Base-by-base conservation (phyloP, 495 filamentous ascomycete species). In the Rusavskia elegans region DNA sequence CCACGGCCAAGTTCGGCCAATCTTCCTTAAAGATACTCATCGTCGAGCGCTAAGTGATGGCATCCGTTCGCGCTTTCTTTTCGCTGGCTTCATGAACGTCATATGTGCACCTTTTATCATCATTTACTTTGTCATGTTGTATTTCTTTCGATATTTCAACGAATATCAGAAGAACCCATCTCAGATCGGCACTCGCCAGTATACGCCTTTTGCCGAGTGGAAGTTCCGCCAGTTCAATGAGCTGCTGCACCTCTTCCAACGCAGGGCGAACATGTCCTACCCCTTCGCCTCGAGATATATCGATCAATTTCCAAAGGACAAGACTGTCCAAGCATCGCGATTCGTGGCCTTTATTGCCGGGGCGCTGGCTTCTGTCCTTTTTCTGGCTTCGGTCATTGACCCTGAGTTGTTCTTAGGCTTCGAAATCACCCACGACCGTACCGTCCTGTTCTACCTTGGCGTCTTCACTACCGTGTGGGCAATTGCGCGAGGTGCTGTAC, bases 181-280 rank as follows among this genome's bases (percentile, higher is more conserved):
- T 0, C 76, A 87, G 48, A 76, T 88, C 35, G 83, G 84, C 16
- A 83, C 86, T 21, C 81, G 92, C 14, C 82, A 85, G 58, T 98
- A 95, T 59, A 96, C 89, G 2, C 86, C 89, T 2, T 76, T 95
- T 46, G 92, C 93, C 2, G 85, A 93, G 63, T 97, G 92, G 93
- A 96, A 95, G 59, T 96, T 97, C 54, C 84, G 92, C 48, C 90
- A 97, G 64, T 97, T 97, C 73, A 98, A 98, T 59, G 92, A 98
- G 64, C 77, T 98, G 1, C 82, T 81, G 56, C 92, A 97, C 68
- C 70, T 97, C 1, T 98, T 95, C 59, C 76, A 87, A 55, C 83
- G 87, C 52, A 80, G 92, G 13, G 73, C 85, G 50, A 87, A 95
- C 58, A 92, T 96, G 85, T 95, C 93, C 6, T 87, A 89, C 59